phyloP scores from a whole-genome alignment of 2,329 filamentous ascomycete genomes.

The Huntiella moniliformis region DNA sequence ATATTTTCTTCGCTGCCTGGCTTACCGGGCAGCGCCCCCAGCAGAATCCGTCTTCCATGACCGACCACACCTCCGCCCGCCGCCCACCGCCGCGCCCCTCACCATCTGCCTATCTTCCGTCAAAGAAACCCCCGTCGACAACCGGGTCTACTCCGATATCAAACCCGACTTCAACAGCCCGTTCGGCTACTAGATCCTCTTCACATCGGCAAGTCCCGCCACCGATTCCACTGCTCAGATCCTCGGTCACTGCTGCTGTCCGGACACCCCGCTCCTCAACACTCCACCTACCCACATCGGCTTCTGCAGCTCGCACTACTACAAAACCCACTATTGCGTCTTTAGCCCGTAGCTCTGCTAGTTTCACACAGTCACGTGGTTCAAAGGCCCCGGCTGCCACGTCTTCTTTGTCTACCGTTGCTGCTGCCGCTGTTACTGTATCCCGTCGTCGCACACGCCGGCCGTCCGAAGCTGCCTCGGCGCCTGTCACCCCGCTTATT shows the following conservation, averaged over 20 bases:
- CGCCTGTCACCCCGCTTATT: background rate
- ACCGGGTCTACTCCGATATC: too few species aligned
- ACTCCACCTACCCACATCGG: background rate
- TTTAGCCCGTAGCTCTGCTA: slow-evolving; percentile 5
- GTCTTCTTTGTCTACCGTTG: background rate
- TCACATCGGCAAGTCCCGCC: background rate
- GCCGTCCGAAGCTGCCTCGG: background rate
- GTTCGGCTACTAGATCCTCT: too few species aligned
- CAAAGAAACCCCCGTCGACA: background rate
- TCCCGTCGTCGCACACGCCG: background rate
- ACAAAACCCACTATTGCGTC: slow-evolving; percentile 9
- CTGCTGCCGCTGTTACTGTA: background rate
- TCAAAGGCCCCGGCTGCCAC: slow-evolving; percentile 3
- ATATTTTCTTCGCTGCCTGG: slow-evolving; percentile 10
- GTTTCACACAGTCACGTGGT: background rate
- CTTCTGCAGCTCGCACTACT: background rate
- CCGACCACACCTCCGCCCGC: slow-evolving; percentile 4
- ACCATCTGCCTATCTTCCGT: slow-evolving; percentile 4
- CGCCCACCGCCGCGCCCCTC: background rate
- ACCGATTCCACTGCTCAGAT: slow-evolving; percentile 3
- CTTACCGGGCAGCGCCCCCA: slow-evolving; percentile 10
- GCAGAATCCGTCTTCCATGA: slow-evolving; percentile 6
- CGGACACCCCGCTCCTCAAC: background rate
- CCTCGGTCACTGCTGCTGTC: background rate
- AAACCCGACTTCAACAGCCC: too few species aligned